Conservation (phyloP, 2,329 filamentous ascomycete genomes). For the Macrophomina tecta region DNA sequence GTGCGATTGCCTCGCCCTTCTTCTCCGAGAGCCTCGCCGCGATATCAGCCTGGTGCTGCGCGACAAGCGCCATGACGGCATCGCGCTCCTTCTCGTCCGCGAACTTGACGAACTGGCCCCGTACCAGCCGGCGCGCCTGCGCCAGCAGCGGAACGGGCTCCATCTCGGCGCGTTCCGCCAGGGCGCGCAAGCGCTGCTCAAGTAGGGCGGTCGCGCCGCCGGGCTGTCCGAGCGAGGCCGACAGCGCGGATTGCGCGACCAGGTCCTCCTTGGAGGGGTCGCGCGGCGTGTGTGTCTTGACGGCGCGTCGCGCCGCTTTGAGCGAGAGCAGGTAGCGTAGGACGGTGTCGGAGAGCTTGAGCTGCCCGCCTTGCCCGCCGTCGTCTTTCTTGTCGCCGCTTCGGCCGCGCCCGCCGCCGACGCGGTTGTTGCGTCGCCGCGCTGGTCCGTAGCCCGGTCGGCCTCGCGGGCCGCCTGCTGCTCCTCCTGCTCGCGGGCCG, state of each 20-base stretch:
- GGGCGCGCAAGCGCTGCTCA: slow-evolving; percentile 13
- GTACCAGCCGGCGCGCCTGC: slow-evolving; percentile 18
- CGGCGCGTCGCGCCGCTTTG: slow-evolving; percentile 6
- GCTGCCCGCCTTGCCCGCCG: too few species aligned
- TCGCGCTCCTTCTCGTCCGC: slow-evolving; percentile 19
- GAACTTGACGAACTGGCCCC: slow-evolving; percentile 28
- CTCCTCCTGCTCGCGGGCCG: background rate
- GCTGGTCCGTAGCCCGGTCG: background rate
- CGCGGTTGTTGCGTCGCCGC: background rate
- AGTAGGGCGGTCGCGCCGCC: slow-evolving; percentile 14
- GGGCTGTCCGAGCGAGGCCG: slow-evolving; percentile 21
- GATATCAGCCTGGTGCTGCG: slow-evolving; percentile 5
- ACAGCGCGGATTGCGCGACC: slow-evolving; percentile 12
- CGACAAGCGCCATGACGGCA: slow-evolving; percentile 14
- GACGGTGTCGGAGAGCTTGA: slow-evolving; percentile 10
- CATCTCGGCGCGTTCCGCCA: slow-evolving; percentile 16
- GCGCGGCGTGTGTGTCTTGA: slow-evolving; percentile 11
- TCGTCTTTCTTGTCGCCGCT: background rate
- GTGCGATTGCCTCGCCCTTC: slow-evolving; percentile 23
- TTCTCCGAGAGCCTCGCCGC: slow-evolving; percentile 21
- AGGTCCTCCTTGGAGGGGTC: slow-evolving; percentile 1
- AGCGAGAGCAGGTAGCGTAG: slow-evolving; percentile 20
- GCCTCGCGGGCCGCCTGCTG: background rate
- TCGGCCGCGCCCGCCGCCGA: background rate
- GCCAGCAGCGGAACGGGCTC: background rate